Percentiles rank a stretch among this genome's conserved stretches.
These are phyloP conservation scores for Dorcoceras hygrometricum DNA, from an alignment of 257 asterid genomes.

Conservation along the genomic window DNA sequence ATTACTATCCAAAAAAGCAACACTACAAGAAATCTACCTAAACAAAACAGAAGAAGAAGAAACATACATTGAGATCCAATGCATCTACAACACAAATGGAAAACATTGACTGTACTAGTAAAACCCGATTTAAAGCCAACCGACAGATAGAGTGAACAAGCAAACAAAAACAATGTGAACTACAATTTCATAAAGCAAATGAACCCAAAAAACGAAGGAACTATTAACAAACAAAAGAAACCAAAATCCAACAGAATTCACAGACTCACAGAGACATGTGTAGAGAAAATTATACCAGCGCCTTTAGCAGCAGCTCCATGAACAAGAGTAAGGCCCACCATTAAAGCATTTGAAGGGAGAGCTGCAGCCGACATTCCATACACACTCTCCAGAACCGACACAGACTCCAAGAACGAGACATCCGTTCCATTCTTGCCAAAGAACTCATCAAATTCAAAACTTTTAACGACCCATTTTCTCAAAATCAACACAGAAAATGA, in stretches of 20 bases:
- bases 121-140: neutral
- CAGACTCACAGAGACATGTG: neutral
- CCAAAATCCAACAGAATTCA: neutral
- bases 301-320: constrained; percentile 80
- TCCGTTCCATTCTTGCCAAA: constrained; percentile 42
- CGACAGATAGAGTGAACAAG: neutral
- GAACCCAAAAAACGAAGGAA: neutral
- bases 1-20: neutral
- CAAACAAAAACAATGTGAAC: neutral
- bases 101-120: neutral
- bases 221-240: neutral
- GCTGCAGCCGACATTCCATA: constrained; percentile 45
- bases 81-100: neutral
- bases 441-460: constrained; percentile 47
- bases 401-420: constrained; percentile 36
- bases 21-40: neutral
- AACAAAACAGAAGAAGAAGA: neutral
- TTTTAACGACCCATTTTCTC: constrained; percentile 32
- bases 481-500: constrained; percentile 26
- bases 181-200: neutral
- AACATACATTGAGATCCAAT: neutral
- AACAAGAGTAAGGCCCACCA: constrained; percentile 71
- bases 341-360: constrained; percentile 41
- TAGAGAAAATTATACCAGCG: constrained; percentile 49
- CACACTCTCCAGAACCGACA: constrained; percentile 38